Evolutionary conservation across 306 rosid genomes (phyloP), one percentile per base, ranked within the genome.

Genomic region (Castanea mollissima): DNA sequence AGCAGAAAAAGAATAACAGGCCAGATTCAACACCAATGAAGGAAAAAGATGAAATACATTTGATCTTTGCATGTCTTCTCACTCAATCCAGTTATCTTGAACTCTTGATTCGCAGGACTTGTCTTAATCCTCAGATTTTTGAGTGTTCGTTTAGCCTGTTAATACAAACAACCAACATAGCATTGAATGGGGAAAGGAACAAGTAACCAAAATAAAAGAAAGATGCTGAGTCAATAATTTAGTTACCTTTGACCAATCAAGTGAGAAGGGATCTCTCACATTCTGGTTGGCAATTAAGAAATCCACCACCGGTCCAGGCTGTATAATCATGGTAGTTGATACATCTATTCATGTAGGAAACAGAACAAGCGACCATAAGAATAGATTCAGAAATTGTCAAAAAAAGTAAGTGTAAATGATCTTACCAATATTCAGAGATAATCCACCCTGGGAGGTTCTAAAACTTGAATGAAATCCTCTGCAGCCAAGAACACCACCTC

Each of bases 401-500:
- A 58, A 13, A 51, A 64, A 55, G 41, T 9, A 3, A 21, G 55
- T 11, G 68, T 13, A 46, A 23, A 56, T 44, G 34, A 38, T 11
- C 68, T 75, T 74, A 87, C 99, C 99, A 49, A 96, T 93, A 15
- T 96, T 96, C 1, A 96, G 77, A 0, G 99, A 93, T 71, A 96
- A 71, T 44, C 99, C 99, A 79, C 90, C 86, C 78, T 93, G 99
- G 2, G 99, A 86, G 4, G 97, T 86, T 76, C 99, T 90, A 44
- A 96, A 96, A 74, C 99, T 96, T 0, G 99, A 93, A 73, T 96
- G 99, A 56, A 96, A 90, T 13, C 99, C 99, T 73, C 94, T 75
- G 71, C 97, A 91, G 1, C 99, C 97, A 5, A 93, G 92, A 10
- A 96, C 98, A 4, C 99, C 99, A 21, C 98, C 98, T 16, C 98